phyloP scores from a whole-genome alignment of 2,329 filamentous ascomycete genomes.

The Dactylellina drechsleri region DNA sequence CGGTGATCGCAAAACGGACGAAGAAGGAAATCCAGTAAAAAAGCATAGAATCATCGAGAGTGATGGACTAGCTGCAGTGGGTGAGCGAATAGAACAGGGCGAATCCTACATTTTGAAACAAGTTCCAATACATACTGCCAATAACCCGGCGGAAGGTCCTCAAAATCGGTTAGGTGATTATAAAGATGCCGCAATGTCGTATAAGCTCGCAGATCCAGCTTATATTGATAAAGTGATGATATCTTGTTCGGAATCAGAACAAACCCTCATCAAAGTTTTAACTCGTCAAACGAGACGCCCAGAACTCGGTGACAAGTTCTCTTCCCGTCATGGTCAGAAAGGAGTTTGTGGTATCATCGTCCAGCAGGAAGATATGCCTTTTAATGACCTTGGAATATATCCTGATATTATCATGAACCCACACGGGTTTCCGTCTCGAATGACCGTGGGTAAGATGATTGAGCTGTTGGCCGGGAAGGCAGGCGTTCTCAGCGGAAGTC shows the following conservation, averaged over 20 bases:
- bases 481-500: slow-evolving; percentile 82
- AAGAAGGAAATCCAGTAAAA: slow-evolving; percentile 70
- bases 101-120: slow-evolving; percentile 93
- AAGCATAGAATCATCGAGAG: slow-evolving; percentile 79
- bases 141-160: slow-evolving; percentile 75
- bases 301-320: slow-evolving; percentile 98
- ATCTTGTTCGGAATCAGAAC: slow-evolving; percentile 86
- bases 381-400: slow-evolving; percentile 87
- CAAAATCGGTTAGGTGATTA: slow-evolving; percentile 69
- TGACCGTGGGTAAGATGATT: slow-evolving; percentile 98
- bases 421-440: slow-evolving; percentile 98
- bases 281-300: slow-evolving; percentile 94
- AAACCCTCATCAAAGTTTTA: slow-evolving; percentile 88
- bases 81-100: slow-evolving; percentile 78
- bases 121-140: slow-evolving; percentile 79
- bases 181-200: slow-evolving; percentile 75
- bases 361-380: slow-evolving; percentile 96
- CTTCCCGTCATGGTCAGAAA: slow-evolving; percentile 96
- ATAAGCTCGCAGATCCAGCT: slow-evolving; percentile 82
- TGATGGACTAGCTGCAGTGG: slow-evolving; percentile 91
- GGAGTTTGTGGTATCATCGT: slow-evolving; percentile 97
- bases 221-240: slow-evolving; percentile 98
- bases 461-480: slow-evolving; percentile 96
- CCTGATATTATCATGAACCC: slow-evolving; percentile 99
- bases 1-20: slow-evolving; percentile 68